A percentile compares a stretch with the other conserved stretches of the same genome.
Conservation (phyloP, 2,329 filamentous ascomycete genomes). For the Aspergillus sp. region DNA sequence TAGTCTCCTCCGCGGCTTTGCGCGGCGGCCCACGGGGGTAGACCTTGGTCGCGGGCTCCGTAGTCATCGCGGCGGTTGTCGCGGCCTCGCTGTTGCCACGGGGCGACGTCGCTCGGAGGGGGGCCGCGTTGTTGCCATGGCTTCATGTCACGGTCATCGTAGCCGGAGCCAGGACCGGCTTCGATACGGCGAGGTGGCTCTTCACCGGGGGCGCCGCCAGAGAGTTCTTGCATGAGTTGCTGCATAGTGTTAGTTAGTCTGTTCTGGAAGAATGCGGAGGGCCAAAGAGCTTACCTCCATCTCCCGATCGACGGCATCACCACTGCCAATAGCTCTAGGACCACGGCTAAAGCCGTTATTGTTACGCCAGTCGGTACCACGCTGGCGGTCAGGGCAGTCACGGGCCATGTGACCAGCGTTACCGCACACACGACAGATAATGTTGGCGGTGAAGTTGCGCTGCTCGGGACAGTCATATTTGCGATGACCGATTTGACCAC, state of each 20-base stretch:
- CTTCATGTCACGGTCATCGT: slow-evolving; percentile 52
- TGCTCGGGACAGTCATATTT: slow-evolving; percentile 98
- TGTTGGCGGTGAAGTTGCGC: slow-evolving; percentile 97
- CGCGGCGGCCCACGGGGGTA: slow-evolving; percentile 27
- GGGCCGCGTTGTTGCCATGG: slow-evolving; percentile 84
- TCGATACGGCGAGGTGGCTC: slow-evolving; percentile 72
- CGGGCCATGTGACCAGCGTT: slow-evolving; percentile 97
- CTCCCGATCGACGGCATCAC: slow-evolving; percentile 83
- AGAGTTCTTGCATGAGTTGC: slow-evolving; percentile 97
- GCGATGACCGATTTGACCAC: slow-evolving; percentile 94
- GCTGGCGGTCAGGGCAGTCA: slow-evolving; percentile 90
- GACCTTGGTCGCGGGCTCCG: slow-evolving; percentile 30
- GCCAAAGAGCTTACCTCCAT: slow-evolving; percentile 65
- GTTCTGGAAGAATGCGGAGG: neutral
- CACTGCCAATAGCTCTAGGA: slow-evolving; percentile 60
- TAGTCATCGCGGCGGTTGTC: slow-evolving; percentile 50
- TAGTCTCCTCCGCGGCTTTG: slow-evolving; percentile 40
- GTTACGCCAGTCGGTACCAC: slow-evolving; percentile 87
- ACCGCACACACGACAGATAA: slow-evolving; percentile 96
- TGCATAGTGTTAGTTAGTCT: slow-evolving; percentile 40
- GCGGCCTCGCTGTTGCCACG: slow-evolving; percentile 57
- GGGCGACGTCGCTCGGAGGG: slow-evolving; percentile 67
- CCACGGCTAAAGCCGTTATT: slow-evolving; percentile 40
- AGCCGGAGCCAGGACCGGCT: slow-evolving; percentile 59
- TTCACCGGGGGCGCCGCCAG: slow-evolving; percentile 57